These are phyloP conservation scores for Trematosphaeria pertusa DNA, from an alignment of 2,329 filamentous ascomycete genomes.

Conservation along the genomic window DNA sequence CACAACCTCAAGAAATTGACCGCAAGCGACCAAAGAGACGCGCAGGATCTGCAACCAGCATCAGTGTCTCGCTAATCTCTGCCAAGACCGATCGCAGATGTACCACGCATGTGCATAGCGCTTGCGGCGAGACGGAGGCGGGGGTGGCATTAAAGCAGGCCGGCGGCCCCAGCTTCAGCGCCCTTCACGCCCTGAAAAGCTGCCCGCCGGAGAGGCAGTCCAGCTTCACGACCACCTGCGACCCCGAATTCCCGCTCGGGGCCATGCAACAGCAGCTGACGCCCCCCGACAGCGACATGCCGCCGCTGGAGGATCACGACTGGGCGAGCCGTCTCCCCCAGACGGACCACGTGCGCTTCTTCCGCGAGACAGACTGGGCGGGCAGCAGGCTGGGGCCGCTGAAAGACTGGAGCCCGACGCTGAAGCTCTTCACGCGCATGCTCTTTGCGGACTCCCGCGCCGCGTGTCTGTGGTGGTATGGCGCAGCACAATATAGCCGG, in stretches of 20 bases:
- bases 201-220: too few relatives aligned
- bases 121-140: too few relatives aligned
- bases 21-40: too few relatives aligned
- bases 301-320: constrained; percentile 15
- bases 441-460: constrained; percentile 42
- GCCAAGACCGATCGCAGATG: too few relatives aligned
- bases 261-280: not conserved
- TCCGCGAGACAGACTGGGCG: constrained; percentile 37
- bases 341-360: constrained; percentile 43
- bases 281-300: not conserved
- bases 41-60: too few relatives aligned
- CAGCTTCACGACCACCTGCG: too few relatives aligned
- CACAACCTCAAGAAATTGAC: too few relatives aligned
- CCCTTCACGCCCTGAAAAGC: too few relatives aligned
- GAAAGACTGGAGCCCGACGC: constrained; percentile 30
- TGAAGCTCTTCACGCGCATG: constrained; percentile 38
- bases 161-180: too few relatives aligned
- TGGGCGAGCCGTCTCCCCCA: constrained; percentile 40
- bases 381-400: constrained; percentile 34
- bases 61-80: too few relatives aligned
- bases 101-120: too few relatives aligned
- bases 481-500: not conserved
- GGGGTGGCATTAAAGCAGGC: too few relatives aligned
- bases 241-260: not conserved
- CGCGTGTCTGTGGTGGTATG: constrained; percentile 43